Conservation (phyloP, 2,329 filamentous ascomycete species). For the Trichophyton mentagrophytes region DNA sequence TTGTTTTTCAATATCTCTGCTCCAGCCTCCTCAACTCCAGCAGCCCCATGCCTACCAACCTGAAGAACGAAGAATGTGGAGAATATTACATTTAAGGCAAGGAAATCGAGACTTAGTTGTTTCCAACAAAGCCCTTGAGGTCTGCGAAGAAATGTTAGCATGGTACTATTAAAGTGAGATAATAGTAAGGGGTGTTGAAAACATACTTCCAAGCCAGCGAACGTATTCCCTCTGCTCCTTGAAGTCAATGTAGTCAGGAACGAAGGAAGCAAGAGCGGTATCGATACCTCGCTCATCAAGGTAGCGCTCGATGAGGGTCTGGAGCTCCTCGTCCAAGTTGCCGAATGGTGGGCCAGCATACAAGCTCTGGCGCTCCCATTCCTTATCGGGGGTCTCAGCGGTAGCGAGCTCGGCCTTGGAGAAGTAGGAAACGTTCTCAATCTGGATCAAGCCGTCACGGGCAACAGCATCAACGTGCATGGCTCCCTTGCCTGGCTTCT, state of each 20-base stretch:
- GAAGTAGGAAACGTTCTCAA: slow-evolving; percentile 88
- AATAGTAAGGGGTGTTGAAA: background rate
- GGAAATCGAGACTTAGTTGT: background rate
- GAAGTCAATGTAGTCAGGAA: slow-evolving; percentile 90
- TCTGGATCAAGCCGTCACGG: slow-evolving; percentile 71
- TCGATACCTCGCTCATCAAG: slow-evolving; percentile 90
- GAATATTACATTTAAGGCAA: background rate
- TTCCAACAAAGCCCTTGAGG: slow-evolving; percentile 70
- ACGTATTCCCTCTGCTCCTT: slow-evolving; percentile 99
- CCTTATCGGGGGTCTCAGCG: slow-evolving; percentile 59
- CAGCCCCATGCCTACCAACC: background rate
- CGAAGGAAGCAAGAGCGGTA: slow-evolving; percentile 71
- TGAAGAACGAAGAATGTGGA: background rate
- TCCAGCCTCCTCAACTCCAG: background rate
- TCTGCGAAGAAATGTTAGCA: slow-evolving; percentile 33
- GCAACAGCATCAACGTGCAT: slow-evolving; percentile 76
- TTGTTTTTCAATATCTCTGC: slow-evolving; percentile 3
- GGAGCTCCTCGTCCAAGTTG: slow-evolving; percentile 91
- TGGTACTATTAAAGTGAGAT: background rate
- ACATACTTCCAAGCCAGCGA: slow-evolving; percentile 63
- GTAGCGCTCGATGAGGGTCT: slow-evolving; percentile 82
- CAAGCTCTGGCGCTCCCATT: slow-evolving; percentile 61
- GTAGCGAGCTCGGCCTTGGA: slow-evolving; percentile 64
- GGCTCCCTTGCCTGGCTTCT: slow-evolving; percentile 75
- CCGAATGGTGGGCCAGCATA: slow-evolving; percentile 89